A percentile compares a stretch with the other conserved stretches of the same genome.
Evolutionary conservation across 2,329 filamentous ascomycete species (phyloP).

Genomic region (Penicillium sp.): DNA sequence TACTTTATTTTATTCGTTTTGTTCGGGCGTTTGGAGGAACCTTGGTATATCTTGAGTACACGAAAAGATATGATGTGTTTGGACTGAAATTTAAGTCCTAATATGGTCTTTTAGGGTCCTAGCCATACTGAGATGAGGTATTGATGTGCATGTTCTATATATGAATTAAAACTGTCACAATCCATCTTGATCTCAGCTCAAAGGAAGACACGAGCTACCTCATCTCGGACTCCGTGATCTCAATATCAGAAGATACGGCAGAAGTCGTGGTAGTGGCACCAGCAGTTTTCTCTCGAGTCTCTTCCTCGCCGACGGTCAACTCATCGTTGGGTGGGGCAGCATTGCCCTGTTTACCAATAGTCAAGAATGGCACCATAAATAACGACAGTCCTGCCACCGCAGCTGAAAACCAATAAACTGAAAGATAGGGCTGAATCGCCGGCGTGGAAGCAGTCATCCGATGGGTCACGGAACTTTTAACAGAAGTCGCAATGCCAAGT

Average conservation of each 20-base stretch:
- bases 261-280: not conserved
- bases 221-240: not conserved
- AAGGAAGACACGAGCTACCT: not conserved
- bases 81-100: not conserved
- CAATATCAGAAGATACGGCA: not conserved
- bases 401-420: slow-evolving; percentile 32
- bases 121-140: not conserved
- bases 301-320: not conserved
- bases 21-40: not conserved
- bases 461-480: slow-evolving; percentile 24
- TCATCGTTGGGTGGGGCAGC: not conserved
- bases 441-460: slow-evolving; percentile 17
- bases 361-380: slow-evolving; percentile 32
- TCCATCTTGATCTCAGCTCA: too few species aligned
- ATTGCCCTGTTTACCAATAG: slow-evolving; percentile 30
- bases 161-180: too few species aligned
- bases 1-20: too few species aligned
- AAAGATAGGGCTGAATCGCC: slow-evolving; percentile 29
- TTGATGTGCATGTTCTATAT: not conserved
- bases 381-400: slow-evolving; percentile 28
- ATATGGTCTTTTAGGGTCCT: not conserved
- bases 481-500: slow-evolving; percentile 58
- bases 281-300: not conserved
- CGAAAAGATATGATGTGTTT: not conserved
- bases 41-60: not conserved